These are phyloP conservation scores for Ceratobasidium sp. DNA, from an alignment of 1,284 basidiomycete species.

Conservation along the genomic window DNA sequence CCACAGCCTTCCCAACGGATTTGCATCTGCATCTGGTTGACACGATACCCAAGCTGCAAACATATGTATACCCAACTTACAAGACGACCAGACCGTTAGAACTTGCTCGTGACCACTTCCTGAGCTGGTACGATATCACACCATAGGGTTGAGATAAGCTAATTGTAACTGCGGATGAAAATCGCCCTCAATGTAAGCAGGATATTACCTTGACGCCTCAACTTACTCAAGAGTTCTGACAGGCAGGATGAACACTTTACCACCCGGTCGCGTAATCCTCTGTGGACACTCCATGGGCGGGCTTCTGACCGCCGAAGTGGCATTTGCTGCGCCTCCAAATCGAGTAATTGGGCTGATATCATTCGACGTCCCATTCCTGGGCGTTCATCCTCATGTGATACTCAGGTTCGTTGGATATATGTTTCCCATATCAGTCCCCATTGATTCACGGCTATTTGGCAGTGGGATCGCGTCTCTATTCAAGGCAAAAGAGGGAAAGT, in stretches of 20 bases:
- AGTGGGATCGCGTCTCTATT: constrained; percentile 63
- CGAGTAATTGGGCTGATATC: constrained; percentile 59
- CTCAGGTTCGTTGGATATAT: constrained; percentile 44
- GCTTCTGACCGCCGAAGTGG: constrained; percentile 13
- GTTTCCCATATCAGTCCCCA: neutral
- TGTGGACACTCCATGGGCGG: constrained; percentile 64
- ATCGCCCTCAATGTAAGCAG: constrained; percentile 4
- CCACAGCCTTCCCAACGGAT: constrained; percentile 57
- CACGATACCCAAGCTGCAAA: constrained; percentile 53
- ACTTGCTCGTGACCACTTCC: constrained; percentile 58
- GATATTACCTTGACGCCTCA: neutral
- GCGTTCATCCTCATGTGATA: constrained; percentile 67
- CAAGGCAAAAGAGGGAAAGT: constrained; percentile 50
- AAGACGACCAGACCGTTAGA: constrained; percentile 61
- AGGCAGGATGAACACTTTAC: constrained; percentile 60
- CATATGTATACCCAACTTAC: constrained; percentile 64
- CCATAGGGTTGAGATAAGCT: neutral
- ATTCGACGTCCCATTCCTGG: constrained; percentile 64
- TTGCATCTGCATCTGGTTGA: constrained; percentile 56
- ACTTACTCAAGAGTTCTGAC: neutral
- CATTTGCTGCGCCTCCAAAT: constrained; percentile 26
- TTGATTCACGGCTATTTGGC: no score
- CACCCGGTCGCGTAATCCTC: constrained; percentile 61
- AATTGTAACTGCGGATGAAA: neutral
- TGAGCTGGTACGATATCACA: constrained; percentile 56